Base-by-base conservation (phyloP, 176 grass and related monocot species). In the Alopecurus myosuroides region DNA sequence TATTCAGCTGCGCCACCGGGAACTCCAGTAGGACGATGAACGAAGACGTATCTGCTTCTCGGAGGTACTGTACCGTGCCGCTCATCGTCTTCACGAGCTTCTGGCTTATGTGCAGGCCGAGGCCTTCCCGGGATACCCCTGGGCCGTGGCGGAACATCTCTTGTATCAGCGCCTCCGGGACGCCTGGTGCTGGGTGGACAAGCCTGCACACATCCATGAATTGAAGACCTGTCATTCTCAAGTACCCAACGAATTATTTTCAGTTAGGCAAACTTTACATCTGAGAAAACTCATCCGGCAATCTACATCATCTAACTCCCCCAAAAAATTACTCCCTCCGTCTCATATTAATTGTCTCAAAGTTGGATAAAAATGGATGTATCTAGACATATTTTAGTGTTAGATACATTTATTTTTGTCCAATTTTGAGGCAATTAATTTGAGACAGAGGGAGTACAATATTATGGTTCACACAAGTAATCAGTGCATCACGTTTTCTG, bases 1-100 rank as follows among this genome's bases (percentile, higher is more conserved):
- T 60, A 42, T 74, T 86, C 72, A 70, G 84, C 33, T 91, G 88
- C 49, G 86, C 91, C 57, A 94, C 79, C 0, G 91, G 97, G 65
- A 96, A 94, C 85, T 94, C 97, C 22, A 96, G 51, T 33, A 99
- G 88, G 48, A 96, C 84, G 13, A 96, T 90, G 89, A 99, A 92
- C 1, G 93, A 92, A 1, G 97, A 88, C 33, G 55, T 92, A 14
- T 96, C 88, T 14, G 97, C 89, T 91, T 96, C 97, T 58, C 94
- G 89, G 63, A 94, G 89, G 87, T 96, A 94, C 70, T 96, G 97
- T 34, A 94, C 86, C 12, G 81, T 94, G 51, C 94, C 97, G 3
- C 91, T 89, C 97, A 99, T 99, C 40, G 85, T 96, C 60, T 96
- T 96, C 49, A 99, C 72, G 14, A 99, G 86, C 81, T 94, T 94